Evolutionary conservation across 257 asterid species (phyloP), one percentile per base, ranked within the genome.

Genomic region (Cordia subcordata): DNA sequence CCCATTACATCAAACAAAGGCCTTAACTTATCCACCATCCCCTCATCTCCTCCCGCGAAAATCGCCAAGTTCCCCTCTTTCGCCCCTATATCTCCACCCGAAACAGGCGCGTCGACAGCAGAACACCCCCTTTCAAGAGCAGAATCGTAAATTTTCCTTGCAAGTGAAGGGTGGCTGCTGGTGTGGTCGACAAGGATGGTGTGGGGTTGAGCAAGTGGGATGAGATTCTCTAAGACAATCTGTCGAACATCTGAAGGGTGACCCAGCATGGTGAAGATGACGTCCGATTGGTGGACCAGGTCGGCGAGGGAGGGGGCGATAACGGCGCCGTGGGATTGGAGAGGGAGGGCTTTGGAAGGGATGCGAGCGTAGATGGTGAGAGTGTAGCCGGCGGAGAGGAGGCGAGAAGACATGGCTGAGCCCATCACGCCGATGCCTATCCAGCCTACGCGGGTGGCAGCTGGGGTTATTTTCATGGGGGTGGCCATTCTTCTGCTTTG

Each of bases 341-440:
- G 82, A 57, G 60, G 44, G 56, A 73, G 16, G 61, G 85, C 81
- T 63, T 76, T 81, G 12, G 95, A 77, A 18, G 95, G 86, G 55
- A 58, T 74, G 60, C 96, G 91, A 45, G 91, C 85, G 62, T 83
- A 87, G 77, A 90, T 33, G 14, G 90, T 60, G 84, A 87, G 75
- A 62, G 79, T 33, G 68, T 81, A 90, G 61, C 95, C 91, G 75
- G 85, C 86, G 69, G 95, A 69, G 79, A 90, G 75, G 69, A 90
- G 89, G 72, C 94, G 95, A 54, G 86, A 55, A 38, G 84, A 87
- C 96, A 90, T 90, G 42, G 95, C 91, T 50, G 78, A 71, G 67
- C 95, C 98, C 98, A 87, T 91, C 1, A 91, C 92, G 35, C 98
- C 98, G 49, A 88, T 85, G 57, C 96, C 96, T 0, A 87, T 76